A percentile compares a stretch with the other conserved stretches of the same genome.
These are phyloP conservation scores for Endocarpon pusillum DNA, from an alignment of 495 filamentous ascomycete species.

Conservation along the genomic window DNA sequence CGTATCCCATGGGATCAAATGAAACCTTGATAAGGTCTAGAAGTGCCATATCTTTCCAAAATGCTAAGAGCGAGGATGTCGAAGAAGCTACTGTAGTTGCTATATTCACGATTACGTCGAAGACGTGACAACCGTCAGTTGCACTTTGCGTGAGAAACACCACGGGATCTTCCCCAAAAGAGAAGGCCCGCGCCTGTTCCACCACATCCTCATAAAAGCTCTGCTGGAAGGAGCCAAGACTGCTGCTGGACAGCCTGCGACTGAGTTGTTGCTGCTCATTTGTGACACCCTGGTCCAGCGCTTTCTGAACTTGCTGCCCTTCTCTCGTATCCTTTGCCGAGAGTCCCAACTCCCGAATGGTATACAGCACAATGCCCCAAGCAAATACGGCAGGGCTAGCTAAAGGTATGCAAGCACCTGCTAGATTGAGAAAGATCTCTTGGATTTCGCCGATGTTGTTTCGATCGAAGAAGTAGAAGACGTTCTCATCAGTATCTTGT, in stretches of 20 bases:
- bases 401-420: constrained; percentile 23
- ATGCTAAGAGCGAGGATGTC: constrained; percentile 24
- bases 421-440: constrained; percentile 33
- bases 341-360: constrained; percentile 41
- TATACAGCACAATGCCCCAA: constrained; percentile 61
- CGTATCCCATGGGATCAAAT: constrained; percentile 42
- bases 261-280: constrained; percentile 6
- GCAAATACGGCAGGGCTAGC: constrained; percentile 54
- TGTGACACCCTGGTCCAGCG: too few relatives aligned
- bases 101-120: constrained; percentile 43
- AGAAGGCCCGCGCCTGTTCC: constrained; percentile 26
- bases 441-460: constrained; percentile 47
- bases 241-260: constrained; percentile 7
- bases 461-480: constrained; percentile 44
- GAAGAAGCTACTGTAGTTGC: constrained; percentile 22
- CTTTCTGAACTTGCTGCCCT: constrained; percentile 41
- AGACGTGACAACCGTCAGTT: constrained; percentile 37
- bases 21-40: constrained; percentile 47
- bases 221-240: constrained; percentile 22
- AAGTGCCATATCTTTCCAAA: constrained; percentile 32
- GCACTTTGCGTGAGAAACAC: constrained; percentile 31
- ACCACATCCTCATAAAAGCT: constrained; percentile 34
- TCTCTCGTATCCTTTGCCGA: constrained; percentile 41
- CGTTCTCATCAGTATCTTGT: constrained; percentile 7
- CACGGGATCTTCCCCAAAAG: constrained; percentile 29